Conservation (phyloP, 768 basidiomycete species). For the Auricularia sp. region DNA sequence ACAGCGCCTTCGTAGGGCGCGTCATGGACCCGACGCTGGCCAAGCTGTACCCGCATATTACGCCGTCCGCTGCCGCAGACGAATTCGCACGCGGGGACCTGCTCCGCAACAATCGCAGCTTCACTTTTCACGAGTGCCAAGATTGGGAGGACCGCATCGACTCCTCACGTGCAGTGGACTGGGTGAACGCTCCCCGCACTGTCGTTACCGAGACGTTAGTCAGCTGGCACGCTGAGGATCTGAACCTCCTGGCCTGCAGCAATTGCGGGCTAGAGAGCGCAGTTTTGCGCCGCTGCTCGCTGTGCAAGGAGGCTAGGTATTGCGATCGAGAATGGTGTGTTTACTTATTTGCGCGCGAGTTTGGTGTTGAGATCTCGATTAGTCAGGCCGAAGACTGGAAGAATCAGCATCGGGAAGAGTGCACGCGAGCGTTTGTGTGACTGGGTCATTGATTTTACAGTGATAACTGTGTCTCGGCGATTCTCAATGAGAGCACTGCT, state of each 20-base stretch:
- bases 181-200: not conserved
- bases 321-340: not conserved
- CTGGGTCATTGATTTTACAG: too few species aligned
- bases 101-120: not conserved
- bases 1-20: not conserved
- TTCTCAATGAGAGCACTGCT: too few species aligned
- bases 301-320: not conserved
- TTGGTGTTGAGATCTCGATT: too few species aligned
- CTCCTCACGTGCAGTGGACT: not conserved
- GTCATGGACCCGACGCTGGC: not conserved
- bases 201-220: not conserved
- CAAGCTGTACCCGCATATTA: not conserved
- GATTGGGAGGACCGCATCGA: not conserved
- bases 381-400: too few species aligned
- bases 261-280: not conserved
- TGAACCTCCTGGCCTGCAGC: not conserved
- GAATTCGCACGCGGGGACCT: not conserved
- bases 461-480: too few species aligned
- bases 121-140: not conserved
- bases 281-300: not conserved
- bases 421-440: too few species aligned
- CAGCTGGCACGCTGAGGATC: not conserved
- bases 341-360: not conserved
- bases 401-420: too few species aligned
- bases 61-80: not conserved